Conservation (phyloP, 129 eudicot species). For the Flaveria ramosissima region DNA sequence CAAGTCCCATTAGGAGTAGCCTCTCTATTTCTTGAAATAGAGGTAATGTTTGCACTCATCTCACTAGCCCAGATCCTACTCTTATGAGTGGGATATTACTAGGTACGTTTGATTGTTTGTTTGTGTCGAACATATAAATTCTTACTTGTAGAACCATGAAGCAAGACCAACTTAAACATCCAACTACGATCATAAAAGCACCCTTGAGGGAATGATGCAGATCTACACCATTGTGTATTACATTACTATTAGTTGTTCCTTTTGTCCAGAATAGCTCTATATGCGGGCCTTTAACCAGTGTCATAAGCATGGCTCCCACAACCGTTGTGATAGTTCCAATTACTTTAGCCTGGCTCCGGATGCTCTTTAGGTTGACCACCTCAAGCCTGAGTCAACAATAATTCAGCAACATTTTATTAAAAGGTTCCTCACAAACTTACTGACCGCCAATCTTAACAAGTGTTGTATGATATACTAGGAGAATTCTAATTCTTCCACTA, state of each 20-base stretch:
- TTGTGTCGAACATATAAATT: not conserved
- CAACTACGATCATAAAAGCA: constrained; percentile 63
- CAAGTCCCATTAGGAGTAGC: too few relatives aligned
- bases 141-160: constrained; percentile 89
- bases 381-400: constrained; percentile 61
- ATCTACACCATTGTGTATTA: constrained; percentile 40
- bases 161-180: constrained; percentile 85
- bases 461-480: not conserved
- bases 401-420: constrained; percentile 7
- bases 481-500: constrained; percentile 12
- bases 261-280: constrained; percentile 69
- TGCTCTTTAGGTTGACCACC: constrained; percentile 62
- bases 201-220: constrained; percentile 77
- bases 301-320: constrained; percentile 97
- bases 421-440: not conserved
- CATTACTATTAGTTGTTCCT: constrained; percentile 39
- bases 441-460: not conserved
- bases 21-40: too few relatives aligned
- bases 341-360: constrained; percentile 88
- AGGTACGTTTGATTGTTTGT: too few relatives aligned
- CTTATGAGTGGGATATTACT: too few relatives aligned
- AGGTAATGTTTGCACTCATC: too few relatives aligned
- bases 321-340: constrained; percentile 80
- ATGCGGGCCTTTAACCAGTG: constrained; percentile 75
- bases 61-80: too few relatives aligned